Evolutionary conservation across 495 filamentous ascomycete species (phyloP).

Genomic region (Neohortaea acidophila): DNA sequence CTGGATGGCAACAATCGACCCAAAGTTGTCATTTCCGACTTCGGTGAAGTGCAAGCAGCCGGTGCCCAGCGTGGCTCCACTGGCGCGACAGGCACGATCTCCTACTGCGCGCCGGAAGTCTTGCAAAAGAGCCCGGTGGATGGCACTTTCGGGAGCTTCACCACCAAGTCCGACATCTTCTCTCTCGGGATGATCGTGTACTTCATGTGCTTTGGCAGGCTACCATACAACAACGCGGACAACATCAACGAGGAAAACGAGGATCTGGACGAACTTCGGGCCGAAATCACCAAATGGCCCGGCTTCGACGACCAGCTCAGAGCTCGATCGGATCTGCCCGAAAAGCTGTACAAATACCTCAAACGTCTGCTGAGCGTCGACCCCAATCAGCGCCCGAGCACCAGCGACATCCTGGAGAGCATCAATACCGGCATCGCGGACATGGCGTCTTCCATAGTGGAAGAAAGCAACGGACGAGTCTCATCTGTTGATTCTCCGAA

Average conservation of each 20-base stretch:
- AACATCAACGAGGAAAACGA: constrained; percentile 79
- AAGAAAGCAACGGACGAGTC: constrained; percentile 44
- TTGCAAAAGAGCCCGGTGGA: constrained; percentile 47
- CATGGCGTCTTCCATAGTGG: constrained; percentile 31
- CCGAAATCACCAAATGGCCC: constrained; percentile 72
- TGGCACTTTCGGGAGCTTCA: constrained; percentile 79
- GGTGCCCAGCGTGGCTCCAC: constrained; percentile 69
- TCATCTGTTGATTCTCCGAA: constrained; percentile 39
- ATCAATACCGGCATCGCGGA: constrained; percentile 62
- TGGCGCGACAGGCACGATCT: constrained; percentile 88
- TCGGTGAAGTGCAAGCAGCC: constrained; percentile 83
- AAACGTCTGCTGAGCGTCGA: constrained; percentile 65
- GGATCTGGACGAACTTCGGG: constrained; percentile 75
- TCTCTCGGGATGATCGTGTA: constrained; percentile 96
- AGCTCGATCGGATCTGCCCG: constrained; percentile 66
- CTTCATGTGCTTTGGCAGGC: constrained; percentile 84
- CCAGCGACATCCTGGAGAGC: constrained; percentile 69
- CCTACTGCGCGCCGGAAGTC: constrained; percentile 94
- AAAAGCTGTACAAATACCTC: constrained; percentile 71
- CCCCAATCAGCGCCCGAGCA: constrained; percentile 62
- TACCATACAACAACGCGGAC: constrained; percentile 76
- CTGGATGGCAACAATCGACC: constrained; percentile 47
- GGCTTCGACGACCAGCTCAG: constrained; percentile 62
- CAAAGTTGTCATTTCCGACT: constrained; percentile 83
- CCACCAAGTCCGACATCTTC: constrained; percentile 90